Evolutionary conservation across 1,284 basidiomycete species (phyloP).

Genomic region (Moniliella sp.): DNA sequence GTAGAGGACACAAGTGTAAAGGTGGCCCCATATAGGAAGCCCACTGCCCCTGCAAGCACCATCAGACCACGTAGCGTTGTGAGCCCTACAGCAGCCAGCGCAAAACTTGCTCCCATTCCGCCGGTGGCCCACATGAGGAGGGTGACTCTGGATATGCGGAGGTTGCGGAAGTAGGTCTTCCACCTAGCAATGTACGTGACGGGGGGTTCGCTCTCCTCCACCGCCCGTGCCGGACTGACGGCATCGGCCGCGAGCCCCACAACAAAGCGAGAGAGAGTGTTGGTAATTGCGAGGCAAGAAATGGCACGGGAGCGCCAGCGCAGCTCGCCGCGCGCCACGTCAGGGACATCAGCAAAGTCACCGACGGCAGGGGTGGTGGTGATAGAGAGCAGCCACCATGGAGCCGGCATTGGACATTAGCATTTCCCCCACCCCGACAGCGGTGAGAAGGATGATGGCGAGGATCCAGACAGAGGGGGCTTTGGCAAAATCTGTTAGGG

Average conservation of each 20-base stretch:
- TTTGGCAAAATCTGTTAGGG: background rate
- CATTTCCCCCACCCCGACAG: constrained; percentile 8
- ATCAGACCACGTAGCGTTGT: constrained; percentile 1
- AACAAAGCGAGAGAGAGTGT: constrained; percentile 6
- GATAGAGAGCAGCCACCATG: constrained; percentile 4
- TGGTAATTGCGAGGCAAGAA: constrained; percentile 3
- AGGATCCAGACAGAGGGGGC: constrained; percentile 4
- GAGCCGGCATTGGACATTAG: constrained; percentile 6
- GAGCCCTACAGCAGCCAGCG: constrained; percentile 2
- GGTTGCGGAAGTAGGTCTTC: no score
- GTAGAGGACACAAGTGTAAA: constrained; percentile 6
- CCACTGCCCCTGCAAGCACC: constrained; percentile 2
- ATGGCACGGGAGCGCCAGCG: constrained; percentile 1
- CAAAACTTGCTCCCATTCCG: constrained; percentile 2
- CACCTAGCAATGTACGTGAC: no score
- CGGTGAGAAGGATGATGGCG: constrained; percentile 5
- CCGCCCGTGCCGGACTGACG: no score
- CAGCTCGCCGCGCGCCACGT: constrained; percentile 1
- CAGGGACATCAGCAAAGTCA: background rate
- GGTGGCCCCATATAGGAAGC: constrained; percentile 5
- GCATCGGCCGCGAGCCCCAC: constrained; percentile 5
- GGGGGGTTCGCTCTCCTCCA: no score
- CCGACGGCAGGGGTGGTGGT: background rate
- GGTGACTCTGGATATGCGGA: background rate
- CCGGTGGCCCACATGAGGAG: constrained; percentile 3